Evolutionary conservation across 2,329 filamentous ascomycete genomes (phyloP).

Genomic region (Cladosporium sp.): DNA sequence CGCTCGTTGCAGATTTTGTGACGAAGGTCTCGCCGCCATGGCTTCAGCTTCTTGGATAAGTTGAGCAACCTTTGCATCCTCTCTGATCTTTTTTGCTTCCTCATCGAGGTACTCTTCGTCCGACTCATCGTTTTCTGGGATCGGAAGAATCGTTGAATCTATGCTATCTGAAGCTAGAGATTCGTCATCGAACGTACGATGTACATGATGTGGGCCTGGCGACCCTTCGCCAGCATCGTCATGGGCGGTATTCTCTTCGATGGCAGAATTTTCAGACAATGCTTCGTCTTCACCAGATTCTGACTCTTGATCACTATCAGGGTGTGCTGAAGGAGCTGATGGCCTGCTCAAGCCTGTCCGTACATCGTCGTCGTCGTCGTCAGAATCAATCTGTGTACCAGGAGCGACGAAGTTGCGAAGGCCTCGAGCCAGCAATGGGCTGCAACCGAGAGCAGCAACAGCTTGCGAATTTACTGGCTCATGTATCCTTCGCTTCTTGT

Average conservation of each 20-base stretch:
- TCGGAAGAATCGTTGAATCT: slow-evolving; percentile 27
- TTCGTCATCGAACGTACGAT: background rate
- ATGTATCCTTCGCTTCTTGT: slow-evolving; percentile 49
- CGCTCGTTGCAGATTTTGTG: slow-evolving; percentile 46
- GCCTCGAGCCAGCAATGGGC: slow-evolving; percentile 40
- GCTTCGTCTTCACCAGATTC: background rate
- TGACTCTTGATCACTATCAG: slow-evolving; percentile 19
- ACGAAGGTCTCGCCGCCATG: slow-evolving; percentile 43
- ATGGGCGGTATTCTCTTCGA: background rate
- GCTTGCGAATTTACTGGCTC: slow-evolving; percentile 39
- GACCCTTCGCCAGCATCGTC: background rate
- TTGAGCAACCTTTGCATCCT: slow-evolving; percentile 47
- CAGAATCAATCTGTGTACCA: slow-evolving; percentile 44
- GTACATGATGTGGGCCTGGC: background rate
- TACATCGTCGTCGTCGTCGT: slow-evolving; percentile 30
- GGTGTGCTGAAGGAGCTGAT: background rate
- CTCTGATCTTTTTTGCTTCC: slow-evolving; percentile 53
- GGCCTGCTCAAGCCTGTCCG: slow-evolving; percentile 31
- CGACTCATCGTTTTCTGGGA: slow-evolving; percentile 34
- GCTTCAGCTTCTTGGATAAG: slow-evolving; percentile 51
- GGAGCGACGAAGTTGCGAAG: slow-evolving; percentile 58
- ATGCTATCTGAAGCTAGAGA: background rate
- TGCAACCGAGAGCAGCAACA: slow-evolving; percentile 50
- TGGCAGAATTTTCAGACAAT: background rate
- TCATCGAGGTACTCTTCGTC: slow-evolving; percentile 56